Base-by-base conservation (phyloP, 495 filamentous ascomycete genomes). In the Tuber magnatum region DNA sequence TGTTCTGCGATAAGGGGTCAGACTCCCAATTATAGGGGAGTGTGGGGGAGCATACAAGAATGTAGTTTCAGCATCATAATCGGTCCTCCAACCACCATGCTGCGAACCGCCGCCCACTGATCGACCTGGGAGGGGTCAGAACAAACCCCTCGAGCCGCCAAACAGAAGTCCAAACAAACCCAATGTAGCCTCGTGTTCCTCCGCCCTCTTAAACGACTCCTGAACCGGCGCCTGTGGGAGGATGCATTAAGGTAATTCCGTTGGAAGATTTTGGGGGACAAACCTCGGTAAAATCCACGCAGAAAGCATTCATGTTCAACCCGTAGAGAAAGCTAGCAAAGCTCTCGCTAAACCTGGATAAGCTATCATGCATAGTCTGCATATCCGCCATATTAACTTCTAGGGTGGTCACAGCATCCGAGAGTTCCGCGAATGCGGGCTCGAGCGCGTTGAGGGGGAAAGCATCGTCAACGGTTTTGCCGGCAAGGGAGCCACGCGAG, bases 241-340 rank as follows among this genome's bases (percentile, higher is more conserved):
- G 8, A 65, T 20, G 3, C 14, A 28, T 65, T 65, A 65, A 65
- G n/a, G 3, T 35, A 16, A 18, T 35, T 20, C 56, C 61, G 32
- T 72, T 14, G 43, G 73, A 42, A 41, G 24, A 0, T 42, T 74
- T 75, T 65, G 75, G 72, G 73, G 14, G 28, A 12, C 80, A 73
- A 85, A 94, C 94, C 89, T 99, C 96, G 0, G 93, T 92, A 83
- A 98, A 98, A 85, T 98, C 95, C 51, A 98, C 94, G 83, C 95
- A 99, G 82, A 97, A 99, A 7, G 96, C 95, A 84, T 97, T 98
- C 93, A 99, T 96, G 80, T 98, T 97, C 83, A 99, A 82, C 5
- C 95, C 95, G 77, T 98, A 98, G 72, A 99, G 82, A 79, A 99
- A 98, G 81, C 90, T 92, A 0, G 94, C 94, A 83, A 99, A 99